phyloP scores from a whole-genome alignment of 495 filamentous ascomycete species.

The Clohesyomyces aquaticus region DNA sequence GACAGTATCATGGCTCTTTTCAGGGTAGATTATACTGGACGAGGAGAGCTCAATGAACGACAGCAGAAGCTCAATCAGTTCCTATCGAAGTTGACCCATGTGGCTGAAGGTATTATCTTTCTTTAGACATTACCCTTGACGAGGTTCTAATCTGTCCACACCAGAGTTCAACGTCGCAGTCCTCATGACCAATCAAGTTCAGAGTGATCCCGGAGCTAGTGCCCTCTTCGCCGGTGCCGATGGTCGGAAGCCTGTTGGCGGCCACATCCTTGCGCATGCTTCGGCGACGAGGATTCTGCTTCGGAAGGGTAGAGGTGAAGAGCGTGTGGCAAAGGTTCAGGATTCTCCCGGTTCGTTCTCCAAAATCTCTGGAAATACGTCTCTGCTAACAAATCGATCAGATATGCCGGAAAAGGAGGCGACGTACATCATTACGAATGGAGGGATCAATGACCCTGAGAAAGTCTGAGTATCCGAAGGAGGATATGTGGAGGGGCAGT shows the following conservation, averaged over 20 bases:
- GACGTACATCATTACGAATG: conserved; percentile 77
- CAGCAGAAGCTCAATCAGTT: conserved; percentile 78
- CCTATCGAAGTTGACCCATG: conserved; percentile 68
- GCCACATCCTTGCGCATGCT: conserved; percentile 79
- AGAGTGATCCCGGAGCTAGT: conserved; percentile 78
- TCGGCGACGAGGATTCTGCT: conserved; percentile 74
- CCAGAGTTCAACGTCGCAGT: conserved; percentile 80
- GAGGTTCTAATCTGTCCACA: too few relatives aligned
- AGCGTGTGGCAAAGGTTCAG: conserved; percentile 78
- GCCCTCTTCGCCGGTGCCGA: conserved; percentile 79
- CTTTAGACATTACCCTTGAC: too few relatives aligned
- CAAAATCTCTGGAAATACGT: background rate
- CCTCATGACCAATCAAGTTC: conserved; percentile 81
- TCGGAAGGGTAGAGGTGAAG: conserved; percentile 76
- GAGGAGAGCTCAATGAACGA: conserved; percentile 74
- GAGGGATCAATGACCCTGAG: conserved; percentile 75
- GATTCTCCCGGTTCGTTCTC: conserved; percentile 66
- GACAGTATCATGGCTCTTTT: conserved; percentile 83
- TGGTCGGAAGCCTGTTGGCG: conserved; percentile 74
- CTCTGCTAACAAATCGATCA: too few relatives aligned
- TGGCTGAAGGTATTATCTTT: conserved; percentile 67
- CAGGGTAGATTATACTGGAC: conserved; percentile 73
- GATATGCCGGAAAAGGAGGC: conserved; percentile 79
- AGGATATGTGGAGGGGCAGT: too few relatives aligned
- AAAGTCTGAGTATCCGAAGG: conserved; percentile 49